Conservation (phyloP, 1,284 basidiomycete species). For the Megacollybia platyphylla region DNA sequence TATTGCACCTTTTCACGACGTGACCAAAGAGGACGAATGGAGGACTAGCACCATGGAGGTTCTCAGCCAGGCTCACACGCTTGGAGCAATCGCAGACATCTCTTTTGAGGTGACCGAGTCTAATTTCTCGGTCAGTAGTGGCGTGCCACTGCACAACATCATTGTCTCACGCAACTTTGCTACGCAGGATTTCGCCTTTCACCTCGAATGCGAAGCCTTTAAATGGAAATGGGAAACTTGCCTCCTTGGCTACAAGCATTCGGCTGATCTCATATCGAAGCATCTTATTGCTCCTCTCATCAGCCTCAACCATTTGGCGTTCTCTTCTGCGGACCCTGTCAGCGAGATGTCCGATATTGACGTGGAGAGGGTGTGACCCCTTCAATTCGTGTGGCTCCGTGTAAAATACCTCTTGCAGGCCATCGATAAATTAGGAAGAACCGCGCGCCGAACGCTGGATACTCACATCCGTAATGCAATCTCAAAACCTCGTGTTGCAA, state of each 20-base stretch:
- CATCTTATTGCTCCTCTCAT: constrained; percentile 67
- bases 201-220: constrained; percentile 43
- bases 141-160: background rate
- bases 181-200: constrained; percentile 50
- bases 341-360: constrained; percentile 39
- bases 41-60: constrained; percentile 36
- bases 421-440: constrained; percentile 54
- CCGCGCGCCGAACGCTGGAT: constrained; percentile 52
- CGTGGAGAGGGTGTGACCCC: constrained; percentile 45
- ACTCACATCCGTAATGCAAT: constrained; percentile 59
- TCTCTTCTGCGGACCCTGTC: constrained; percentile 44
- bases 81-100: constrained; percentile 42
- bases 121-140: constrained; percentile 39
- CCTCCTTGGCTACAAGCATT: constrained; percentile 44
- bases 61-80: constrained; percentile 41
- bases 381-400: background rate
- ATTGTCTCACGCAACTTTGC: constrained; percentile 4
- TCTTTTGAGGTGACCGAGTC: constrained; percentile 46
- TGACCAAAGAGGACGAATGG: constrained; percentile 43
- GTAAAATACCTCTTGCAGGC: constrained; percentile 24
- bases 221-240: constrained; percentile 71
- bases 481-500: constrained; percentile 51
- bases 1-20: constrained; percentile 11
- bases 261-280: constrained; percentile 59
- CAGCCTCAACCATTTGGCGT: constrained; percentile 51